Evolutionary conservation across 1,284 basidiomycete genomes (phyloP), one percentile per base, ranked within the genome.

Genomic region (Naganishia sp.): DNA sequence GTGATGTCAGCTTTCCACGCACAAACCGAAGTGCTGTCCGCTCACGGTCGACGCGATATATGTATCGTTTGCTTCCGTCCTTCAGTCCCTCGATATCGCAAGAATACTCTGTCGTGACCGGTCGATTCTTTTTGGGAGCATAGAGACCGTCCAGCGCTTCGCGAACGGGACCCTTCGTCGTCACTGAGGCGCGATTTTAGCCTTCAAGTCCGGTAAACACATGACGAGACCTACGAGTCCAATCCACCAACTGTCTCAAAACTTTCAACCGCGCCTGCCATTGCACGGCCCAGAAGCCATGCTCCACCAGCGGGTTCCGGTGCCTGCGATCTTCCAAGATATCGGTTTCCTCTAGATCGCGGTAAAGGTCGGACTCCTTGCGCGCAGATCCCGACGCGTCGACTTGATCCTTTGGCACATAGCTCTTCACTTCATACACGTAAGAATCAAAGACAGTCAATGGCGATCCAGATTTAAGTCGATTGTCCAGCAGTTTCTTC

Each of bases 221-320:
- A 25, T 10, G 15, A 49, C 10, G 23, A 41, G n/a, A 45, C 64
- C 47, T 51, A 68, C 67, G 49, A 25, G 61, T 65, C 67, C 67
- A 68, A 35, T 68, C 67, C 6, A 68, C 64, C 51, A 68, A n/a
- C 39, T 68, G 67, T 31, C 67, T 61, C 42, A 68, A 41, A 31
- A 68, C 66, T 54, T 65, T 68, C 35, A 64, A 23, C 28, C 61
- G 62, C 5, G 47, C 58, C 11, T 61, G 52, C 67, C 67, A 68
- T 9, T 31, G 21, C 18, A 61, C 60, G 3, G 47, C 53, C 64
- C 64, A 65, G 53, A 68, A 68, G 5, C 64, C 64, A 11, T 65
- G 28, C 7, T 52, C 31, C 4, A 25, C 10, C 25, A 68, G 35
- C 0, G 67, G 67, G 43, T 68, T 68, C n/a, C 64, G 62, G 6